A percentile compares a stretch with the other conserved stretches of the same genome.
These are phyloP conservation scores for Entophlyctis helioformis DNA, from an alignment of 192 early-diverging fungal species.

Conservation along the genomic window DNA sequence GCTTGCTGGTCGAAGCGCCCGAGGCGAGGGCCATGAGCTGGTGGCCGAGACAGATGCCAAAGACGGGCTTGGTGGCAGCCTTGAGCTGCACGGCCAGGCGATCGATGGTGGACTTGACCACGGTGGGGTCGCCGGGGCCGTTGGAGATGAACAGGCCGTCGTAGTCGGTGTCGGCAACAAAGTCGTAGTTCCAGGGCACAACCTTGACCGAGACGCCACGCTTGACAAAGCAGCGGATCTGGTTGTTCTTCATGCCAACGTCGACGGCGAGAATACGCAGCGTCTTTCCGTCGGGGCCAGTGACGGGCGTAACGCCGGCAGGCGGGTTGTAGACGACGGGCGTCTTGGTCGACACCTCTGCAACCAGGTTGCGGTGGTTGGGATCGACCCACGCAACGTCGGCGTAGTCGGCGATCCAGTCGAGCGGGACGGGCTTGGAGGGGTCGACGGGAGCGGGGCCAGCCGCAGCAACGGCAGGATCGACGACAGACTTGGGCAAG, in stretches of 20 bases:
- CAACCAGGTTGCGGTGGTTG: slow-evolving; percentile 85
- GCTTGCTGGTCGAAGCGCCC: slow-evolving; percentile 85
- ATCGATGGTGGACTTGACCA: slow-evolving; percentile 63
- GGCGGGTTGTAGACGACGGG: slow-evolving; percentile 66
- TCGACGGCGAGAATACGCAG: slow-evolving; percentile 87
- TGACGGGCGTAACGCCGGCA: slow-evolving; percentile 21
- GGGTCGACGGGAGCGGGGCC: slow-evolving; percentile 3
- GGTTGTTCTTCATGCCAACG: slow-evolving; percentile 98
- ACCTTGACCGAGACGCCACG: slow-evolving; percentile 88
- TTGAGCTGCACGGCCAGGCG: slow-evolving; percentile 57
- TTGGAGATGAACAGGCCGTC: slow-evolving; percentile 87
- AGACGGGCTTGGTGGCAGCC: slow-evolving; percentile 73
- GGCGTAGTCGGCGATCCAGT: slow-evolving; percentile 56
- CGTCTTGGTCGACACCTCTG: slow-evolving; percentile 82
- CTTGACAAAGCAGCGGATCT: slow-evolving; percentile 94
- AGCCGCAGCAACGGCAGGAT: no score
- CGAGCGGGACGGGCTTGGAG: slow-evolving; percentile 1
- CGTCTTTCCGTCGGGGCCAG: slow-evolving; percentile 47
- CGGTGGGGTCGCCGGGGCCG: slow-evolving; percentile 94
- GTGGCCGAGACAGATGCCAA: slow-evolving; percentile 99
- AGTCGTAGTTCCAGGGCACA: slow-evolving; percentile 97
- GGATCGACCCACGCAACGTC: slow-evolving; percentile 89
- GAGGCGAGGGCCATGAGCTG: slow-evolving; percentile 90
- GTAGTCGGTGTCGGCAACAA: slow-evolving; percentile 58
- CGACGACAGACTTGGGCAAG: slow-evolving; percentile 54